These are phyloP conservation scores for Elsinoe perseae DNA, from an alignment of 2,329 filamentous ascomycete genomes.

Conservation along the genomic window DNA sequence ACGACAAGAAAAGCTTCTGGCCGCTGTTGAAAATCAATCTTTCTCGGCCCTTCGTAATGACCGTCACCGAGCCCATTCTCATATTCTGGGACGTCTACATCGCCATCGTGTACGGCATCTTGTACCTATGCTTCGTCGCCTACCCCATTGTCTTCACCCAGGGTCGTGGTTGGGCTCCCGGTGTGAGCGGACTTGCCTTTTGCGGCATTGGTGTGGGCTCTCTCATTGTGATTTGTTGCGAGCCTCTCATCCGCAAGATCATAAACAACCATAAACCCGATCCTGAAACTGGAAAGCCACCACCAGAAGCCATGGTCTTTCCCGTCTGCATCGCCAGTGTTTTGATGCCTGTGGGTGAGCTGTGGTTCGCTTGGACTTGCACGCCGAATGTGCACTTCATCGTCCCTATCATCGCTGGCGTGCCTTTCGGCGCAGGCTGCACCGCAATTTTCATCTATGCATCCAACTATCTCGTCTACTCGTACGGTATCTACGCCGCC, in stretches of 20 bases:
- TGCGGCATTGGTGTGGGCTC: conserved; percentile 58
- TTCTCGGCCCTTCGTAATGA: conserved; percentile 67
- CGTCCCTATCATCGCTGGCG: conserved; percentile 66
- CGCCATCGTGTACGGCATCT: conserved; percentile 72
- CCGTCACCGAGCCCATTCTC: conserved; percentile 77
- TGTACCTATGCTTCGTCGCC: conserved; percentile 85
- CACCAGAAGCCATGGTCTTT: conserved; percentile 73
- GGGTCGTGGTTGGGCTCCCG: conserved; percentile 67
- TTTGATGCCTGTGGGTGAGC: conserved; percentile 66
- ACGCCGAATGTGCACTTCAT: conserved; percentile 78
- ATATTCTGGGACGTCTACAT: conserved; percentile 67
- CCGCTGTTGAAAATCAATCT: conserved; percentile 67
- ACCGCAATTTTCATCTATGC: conserved; percentile 74
- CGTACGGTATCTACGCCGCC: conserved; percentile 75
- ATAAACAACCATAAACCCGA: conserved; percentile 71
- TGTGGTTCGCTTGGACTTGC: conserved; percentile 85
- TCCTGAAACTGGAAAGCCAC: conserved; percentile 62
- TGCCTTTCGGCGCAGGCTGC: conserved; percentile 73
- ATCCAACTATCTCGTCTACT: conserved; percentile 68
- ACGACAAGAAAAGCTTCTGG: conserved; percentile 58
- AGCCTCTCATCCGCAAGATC: conserved; percentile 65
- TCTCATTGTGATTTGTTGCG: conserved; percentile 44
- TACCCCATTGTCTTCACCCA: conserved; percentile 78
- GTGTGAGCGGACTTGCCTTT: conserved; percentile 70
- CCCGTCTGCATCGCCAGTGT: conserved; percentile 72